These are phyloP conservation scores for Fusarium veterinarium DNA, from an alignment of 2,329 filamentous ascomycete genomes.

Conservation along the genomic window DNA sequence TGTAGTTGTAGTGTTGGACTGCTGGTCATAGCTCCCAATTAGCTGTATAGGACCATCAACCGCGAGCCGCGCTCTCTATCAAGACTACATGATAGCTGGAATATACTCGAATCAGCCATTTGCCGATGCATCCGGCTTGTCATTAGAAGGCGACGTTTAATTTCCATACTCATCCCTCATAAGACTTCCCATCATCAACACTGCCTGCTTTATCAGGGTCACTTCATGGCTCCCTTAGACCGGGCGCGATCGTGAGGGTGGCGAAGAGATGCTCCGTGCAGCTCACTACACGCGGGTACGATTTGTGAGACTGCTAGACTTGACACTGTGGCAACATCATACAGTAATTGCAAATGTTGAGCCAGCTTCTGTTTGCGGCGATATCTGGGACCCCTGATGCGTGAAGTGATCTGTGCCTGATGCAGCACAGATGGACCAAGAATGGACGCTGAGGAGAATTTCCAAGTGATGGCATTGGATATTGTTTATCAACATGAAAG, in stretches of 20 bases:
- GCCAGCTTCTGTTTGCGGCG: not conserved
- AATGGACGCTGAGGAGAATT: not conserved
- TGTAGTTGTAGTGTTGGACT: not conserved
- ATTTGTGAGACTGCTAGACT: too few relatives aligned
- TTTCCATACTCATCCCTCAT: not conserved
- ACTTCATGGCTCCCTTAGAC: not conserved
- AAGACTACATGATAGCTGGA: not conserved
- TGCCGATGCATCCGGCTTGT: not conserved
- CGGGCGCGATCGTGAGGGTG: not conserved
- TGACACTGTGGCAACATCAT: not conserved
- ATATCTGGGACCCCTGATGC: not conserved
- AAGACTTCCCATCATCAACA: not conserved
- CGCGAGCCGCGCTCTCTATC: constrained; percentile 2
- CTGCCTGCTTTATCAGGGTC: not conserved
- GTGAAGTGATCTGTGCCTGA: not conserved
- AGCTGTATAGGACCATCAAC: not conserved
- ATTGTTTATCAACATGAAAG: not conserved
- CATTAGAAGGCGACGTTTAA: not conserved
- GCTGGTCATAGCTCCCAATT: not conserved
- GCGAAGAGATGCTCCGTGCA: not conserved
- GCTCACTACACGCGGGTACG: not conserved
- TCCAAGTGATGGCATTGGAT: fast-evolving
- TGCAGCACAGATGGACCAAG: not conserved
- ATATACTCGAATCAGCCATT: not conserved
- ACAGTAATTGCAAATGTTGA: too few relatives aligned